Base-by-base conservation (phyloP, 1,284 basidiomycete genomes). In the Rhodotorula glutinis region DNA sequence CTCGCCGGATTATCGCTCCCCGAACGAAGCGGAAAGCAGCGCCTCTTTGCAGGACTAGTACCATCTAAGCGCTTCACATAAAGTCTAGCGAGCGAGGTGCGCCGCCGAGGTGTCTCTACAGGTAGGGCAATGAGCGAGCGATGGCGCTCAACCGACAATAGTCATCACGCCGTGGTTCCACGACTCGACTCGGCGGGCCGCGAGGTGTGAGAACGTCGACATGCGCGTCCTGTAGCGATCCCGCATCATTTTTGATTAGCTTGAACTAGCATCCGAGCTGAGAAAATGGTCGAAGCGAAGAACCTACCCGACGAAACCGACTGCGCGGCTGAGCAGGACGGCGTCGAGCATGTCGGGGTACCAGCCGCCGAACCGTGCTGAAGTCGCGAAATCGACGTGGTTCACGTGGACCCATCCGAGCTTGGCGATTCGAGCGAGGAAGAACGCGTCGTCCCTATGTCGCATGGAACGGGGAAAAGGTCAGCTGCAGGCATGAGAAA, bases 281-380 rank as follows among this genome's bases (percentile, higher is more conserved):
- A n/a, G n/a, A n/a, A n/a, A n/a, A n/a, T n/a, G n/a, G n/a, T n/a
- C n/a, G n/a, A n/a, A n/a, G n/a, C n/a, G n/a, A n/a, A n/a, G 4
- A 16, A 56, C 67, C 25, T 38, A 69, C 60, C 71, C 71, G 33
- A 72, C 68, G 30, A 72, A 72, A 2, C 71, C 71, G 16, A 30
- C 53, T 0, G 59, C 58, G 17, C 71, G 57, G n/a, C 53, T 58
- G 29, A 72, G 49, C 27, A 72, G 40, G 16, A 57, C 58, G 21
- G 52, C 44, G 46, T 72, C 71, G 44, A 72, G 38, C 0, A 72
- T 30, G 29, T 53, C 60, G 3, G 68, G 68, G 25, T 61, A 66
- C 71, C 71, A 72, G 0, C 65, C 65, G 2, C 71, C 71, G 43
- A 63, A 72, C 14, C 68, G 41, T 3, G 65, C 56, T 10, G 23